Conservation (phyloP, 106 monocot genomes). For the Amphibolis antarctica region DNA sequence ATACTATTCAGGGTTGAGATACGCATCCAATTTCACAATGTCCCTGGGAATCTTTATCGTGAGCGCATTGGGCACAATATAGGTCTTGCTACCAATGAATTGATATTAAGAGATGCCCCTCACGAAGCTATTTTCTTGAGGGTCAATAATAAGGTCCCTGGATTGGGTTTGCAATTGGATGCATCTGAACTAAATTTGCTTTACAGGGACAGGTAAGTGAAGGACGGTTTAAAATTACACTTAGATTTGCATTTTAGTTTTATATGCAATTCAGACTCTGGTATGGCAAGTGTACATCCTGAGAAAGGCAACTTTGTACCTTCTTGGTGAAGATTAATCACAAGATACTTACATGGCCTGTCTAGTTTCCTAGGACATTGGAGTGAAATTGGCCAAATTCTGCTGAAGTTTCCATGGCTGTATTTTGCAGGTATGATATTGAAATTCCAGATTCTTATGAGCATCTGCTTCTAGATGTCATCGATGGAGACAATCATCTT, state of each 20-base stretch:
- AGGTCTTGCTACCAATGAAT: constrained; percentile 65
- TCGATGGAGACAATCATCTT: constrained; percentile 78
- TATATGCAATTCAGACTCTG: no score
- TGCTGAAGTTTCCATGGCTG: neutral
- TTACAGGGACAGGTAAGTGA: constrained; percentile 61
- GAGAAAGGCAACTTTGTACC: no score
- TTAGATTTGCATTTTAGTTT: neutral
- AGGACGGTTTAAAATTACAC: neutral
- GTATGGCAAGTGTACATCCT: no score
- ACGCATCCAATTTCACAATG: constrained; percentile 76
- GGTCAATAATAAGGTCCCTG: constrained; percentile 85
- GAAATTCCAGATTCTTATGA: constrained; percentile 87
- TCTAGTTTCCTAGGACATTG: no score
- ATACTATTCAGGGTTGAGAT: constrained; percentile 57
- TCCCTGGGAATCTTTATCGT: constrained; percentile 71
- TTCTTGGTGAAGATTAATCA: no score
- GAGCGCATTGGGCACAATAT: constrained; percentile 64
- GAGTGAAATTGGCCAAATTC: neutral
- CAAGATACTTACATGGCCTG: no score
- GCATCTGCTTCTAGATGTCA: constrained; percentile 69
- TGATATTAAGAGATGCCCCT: constrained; percentile 58
- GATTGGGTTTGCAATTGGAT: constrained; percentile 67
- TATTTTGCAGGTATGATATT: constrained; percentile 30
- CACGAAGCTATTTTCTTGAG: constrained; percentile 70
- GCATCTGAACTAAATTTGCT: constrained; percentile 84